Evolutionary conservation across 2,329 filamentous ascomycete species (phyloP).

Genomic region (Botrytis aclada): DNA sequence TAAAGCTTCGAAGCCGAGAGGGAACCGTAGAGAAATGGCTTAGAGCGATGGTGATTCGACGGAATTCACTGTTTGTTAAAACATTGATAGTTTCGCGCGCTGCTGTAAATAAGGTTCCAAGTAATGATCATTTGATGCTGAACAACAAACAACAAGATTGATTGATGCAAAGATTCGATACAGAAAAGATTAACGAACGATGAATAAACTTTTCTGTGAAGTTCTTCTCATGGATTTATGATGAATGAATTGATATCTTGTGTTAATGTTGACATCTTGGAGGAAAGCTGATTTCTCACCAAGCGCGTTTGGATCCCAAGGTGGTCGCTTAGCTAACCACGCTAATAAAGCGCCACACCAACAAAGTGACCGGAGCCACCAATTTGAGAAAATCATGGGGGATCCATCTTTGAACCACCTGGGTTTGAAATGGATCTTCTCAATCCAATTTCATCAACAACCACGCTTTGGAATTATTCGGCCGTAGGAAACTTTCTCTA

Average conservation of each 20-base stretch:
- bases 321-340: slow-evolving; percentile 10
- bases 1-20: neutral
- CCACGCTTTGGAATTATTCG: neutral
- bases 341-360: slow-evolving; percentile 12
- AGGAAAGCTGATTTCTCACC: slow-evolving; percentile 17
- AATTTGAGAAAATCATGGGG: neutral
- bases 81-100: slow-evolving; percentile 17
- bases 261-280: slow-evolving; percentile 14
- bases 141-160: neutral
- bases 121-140: neutral
- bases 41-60: neutral
- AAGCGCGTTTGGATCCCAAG: slow-evolving; percentile 14
- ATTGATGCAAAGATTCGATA: neutral
- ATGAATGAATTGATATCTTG: slow-evolving; percentile 12
- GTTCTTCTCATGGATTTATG: neutral
- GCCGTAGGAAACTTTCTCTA: neutral
- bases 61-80: slow-evolving; percentile 12
- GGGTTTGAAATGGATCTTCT: neutral
- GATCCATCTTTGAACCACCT: neutral
- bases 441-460: neutral
- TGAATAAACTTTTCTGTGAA: neutral
- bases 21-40: neutral
- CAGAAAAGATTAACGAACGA: neutral
- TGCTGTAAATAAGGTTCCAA: neutral
- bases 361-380: neutral